Conservation (phyloP, 352 stramenopile genomes). For the Thalassiosira hispida region DNA sequence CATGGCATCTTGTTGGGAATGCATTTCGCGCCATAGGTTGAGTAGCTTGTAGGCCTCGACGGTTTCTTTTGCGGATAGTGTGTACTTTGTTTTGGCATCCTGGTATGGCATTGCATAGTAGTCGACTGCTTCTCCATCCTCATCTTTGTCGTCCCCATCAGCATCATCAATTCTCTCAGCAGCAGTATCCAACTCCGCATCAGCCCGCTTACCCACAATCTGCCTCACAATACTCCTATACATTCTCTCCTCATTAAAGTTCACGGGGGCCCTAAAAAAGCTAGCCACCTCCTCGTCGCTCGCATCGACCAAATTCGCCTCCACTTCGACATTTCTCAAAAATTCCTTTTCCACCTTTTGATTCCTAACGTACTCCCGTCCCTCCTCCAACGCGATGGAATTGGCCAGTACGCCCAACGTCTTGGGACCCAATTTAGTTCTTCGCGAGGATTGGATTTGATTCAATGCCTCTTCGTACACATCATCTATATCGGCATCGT, state of each 20-base stretch:
- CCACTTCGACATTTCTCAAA: conserved; percentile 28
- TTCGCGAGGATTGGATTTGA: conserved; percentile 35
- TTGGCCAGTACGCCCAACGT: conserved; percentile 44
- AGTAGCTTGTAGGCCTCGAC: conserved; percentile 47
- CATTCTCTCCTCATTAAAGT: conserved; percentile 16
- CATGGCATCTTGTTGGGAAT: conserved; percentile 27
- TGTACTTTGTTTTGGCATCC: conserved; percentile 24
- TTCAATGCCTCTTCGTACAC: not conserved
- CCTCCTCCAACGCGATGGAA: conserved; percentile 43
- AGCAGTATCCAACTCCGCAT: not conserved
- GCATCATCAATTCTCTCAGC: not conserved
- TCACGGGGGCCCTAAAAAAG: conserved; percentile 38
- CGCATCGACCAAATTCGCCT: conserved; percentile 1
- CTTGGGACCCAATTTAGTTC: conserved; percentile 14
- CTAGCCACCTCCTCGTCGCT: conserved; percentile 33
- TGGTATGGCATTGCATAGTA: not conserved
- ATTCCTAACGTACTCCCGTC: conserved; percentile 9
- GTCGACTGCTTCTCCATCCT: conserved; percentile 2
- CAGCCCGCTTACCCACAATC: conserved; percentile 28
- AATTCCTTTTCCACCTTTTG: conserved; percentile 25
- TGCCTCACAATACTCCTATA: conserved; percentile 22
- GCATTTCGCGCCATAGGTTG: conserved; percentile 45
- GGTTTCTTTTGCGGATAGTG: conserved; percentile 37
- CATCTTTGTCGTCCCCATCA: conserved; percentile 18
- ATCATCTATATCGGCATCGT: no score